Conservation (phyloP, 2,329 filamentous ascomycete species). For the Arthroderma sp. region DNA sequence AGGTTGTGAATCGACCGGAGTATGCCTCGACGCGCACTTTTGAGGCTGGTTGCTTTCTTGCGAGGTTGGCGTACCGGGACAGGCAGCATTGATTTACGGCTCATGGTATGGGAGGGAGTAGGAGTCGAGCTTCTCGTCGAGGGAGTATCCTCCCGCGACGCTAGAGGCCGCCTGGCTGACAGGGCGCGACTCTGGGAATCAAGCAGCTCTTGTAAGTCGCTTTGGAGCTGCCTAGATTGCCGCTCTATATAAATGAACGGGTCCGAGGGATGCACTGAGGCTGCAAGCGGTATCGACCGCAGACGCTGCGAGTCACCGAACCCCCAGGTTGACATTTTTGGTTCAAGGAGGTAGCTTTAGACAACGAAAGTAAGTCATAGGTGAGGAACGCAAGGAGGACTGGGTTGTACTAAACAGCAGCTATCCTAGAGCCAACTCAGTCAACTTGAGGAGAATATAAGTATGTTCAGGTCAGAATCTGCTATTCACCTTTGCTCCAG, state of each 20-base stretch:
- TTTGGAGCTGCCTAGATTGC: conserved; percentile 43
- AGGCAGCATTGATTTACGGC: conserved; percentile 25
- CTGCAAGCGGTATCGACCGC: conserved; percentile 22
- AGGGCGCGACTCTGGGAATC: conserved; percentile 51
- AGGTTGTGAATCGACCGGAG: conserved; percentile 46
- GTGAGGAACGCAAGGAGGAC: background rate
- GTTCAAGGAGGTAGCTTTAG: background rate
- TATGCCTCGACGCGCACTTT: conserved; percentile 44
- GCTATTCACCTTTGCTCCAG: background rate
- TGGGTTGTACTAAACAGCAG: too few relatives aligned
- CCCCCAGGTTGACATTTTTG: conserved; percentile 2
- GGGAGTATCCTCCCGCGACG: conserved; percentile 29
- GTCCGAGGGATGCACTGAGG: conserved; percentile 26
- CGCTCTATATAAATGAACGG: conserved; percentile 41
- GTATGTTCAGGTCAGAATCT: background rate
- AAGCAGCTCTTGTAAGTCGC: conserved; percentile 46
- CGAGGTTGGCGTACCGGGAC: conserved; percentile 30
- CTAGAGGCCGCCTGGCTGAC: conserved; percentile 35
- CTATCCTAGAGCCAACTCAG: too few relatives aligned
- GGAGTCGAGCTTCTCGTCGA: conserved; percentile 38
- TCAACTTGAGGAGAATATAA: too few relatives aligned
- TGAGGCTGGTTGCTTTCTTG: conserved; percentile 40
- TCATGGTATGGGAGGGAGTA: conserved; percentile 20
- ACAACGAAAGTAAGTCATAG: background rate
- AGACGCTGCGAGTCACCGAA: conserved; percentile 9